phyloP scores from a whole-genome alignment of 805 yeast genomes.

The Wickerhamiella australiensis region DNA sequence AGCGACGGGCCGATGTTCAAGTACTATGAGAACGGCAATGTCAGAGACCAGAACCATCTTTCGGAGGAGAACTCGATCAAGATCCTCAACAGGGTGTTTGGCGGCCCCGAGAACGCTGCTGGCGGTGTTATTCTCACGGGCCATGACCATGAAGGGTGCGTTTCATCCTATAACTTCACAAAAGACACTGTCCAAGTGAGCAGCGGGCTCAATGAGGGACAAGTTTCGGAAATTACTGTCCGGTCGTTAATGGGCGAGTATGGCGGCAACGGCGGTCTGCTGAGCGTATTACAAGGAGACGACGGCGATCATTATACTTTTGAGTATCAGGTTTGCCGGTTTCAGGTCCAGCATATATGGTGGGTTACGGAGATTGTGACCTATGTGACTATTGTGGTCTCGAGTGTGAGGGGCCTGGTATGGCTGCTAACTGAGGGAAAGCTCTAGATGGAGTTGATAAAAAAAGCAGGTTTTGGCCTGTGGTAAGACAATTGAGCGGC shows the following conservation, averaged over 20 bases:
- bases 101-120: constrained; percentile 31
- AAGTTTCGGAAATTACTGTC: constrained; percentile 67
- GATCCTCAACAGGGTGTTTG: constrained; percentile 62
- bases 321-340: constrained; percentile 62
- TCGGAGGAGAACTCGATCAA: constrained; percentile 51
- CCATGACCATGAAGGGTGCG: constrained; percentile 95
- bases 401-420: not conserved
- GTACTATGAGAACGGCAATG: constrained; percentile 46
- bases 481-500: too few relatives aligned
- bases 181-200: constrained; percentile 13
- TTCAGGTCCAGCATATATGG: constrained; percentile 85
- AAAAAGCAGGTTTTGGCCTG: too few relatives aligned
- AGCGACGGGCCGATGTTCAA: constrained; percentile 69
- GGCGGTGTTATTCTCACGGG: constrained; percentile 81
- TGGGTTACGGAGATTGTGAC: constrained; percentile 66
- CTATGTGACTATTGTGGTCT: constrained; percentile 22
- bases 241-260: constrained; percentile 94
- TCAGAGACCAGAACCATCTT: constrained; percentile 80
- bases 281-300: constrained; percentile 32
- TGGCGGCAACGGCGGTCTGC: constrained; percentile 75
- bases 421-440: not conserved
- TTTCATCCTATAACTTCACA: constrained; percentile 39
- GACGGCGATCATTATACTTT: constrained; percentile 54
- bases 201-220: constrained; percentile 23
- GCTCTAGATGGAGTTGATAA: too few relatives aligned